Evolutionary conservation across 805 yeast species (phyloP), one percentile per base, ranked within the genome.

Genomic region (Barnettozyma pratensis): DNA sequence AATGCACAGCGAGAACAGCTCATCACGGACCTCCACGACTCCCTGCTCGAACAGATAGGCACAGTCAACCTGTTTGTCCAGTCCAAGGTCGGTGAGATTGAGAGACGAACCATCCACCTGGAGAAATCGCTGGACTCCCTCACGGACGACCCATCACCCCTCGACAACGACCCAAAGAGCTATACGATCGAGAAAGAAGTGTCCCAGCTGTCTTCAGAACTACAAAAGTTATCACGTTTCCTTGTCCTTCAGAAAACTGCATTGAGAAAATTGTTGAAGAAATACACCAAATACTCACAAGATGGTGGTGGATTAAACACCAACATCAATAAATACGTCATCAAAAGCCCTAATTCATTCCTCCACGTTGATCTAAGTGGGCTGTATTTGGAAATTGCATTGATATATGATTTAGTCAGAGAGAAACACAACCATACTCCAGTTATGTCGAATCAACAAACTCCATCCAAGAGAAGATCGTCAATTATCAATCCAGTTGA

Each of bases 221-320:
- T 85, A 29, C 87, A 83, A 57, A 77, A 82, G 52, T 67, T 87
- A 42, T 74, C 87, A n/a, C 73, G 88, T 52, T 87, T 84, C 60
- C 77, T 86, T 12, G 68, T 83, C 26, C 75, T 87, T 7, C 96
- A 87, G 60, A 81, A 83, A 58, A 81, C 88, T 3, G 95, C 81
- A 6, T 72, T 85, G 43, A 73, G 83, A 52, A 87, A 87, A 66
- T 74, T 87, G 44, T 71, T 87, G 58, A 87, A 88, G 67, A 87
- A 88, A 62, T 84, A 71, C 59, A 67, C 72, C 37, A 74, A 76
- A 50, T 75, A 76, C 63, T 71, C 77, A 4, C 43, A 59, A 2
- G 65, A 68, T 30, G 58, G 61, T 27, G 64, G 66, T 10, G 55
- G 54, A 47, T 29, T 54, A 49, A 48, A 59, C 54, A 37, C 62